These are phyloP conservation scores for Mycena pura DNA, from an alignment of 768 basidiomycete genomes.

Conservation along the genomic window DNA sequence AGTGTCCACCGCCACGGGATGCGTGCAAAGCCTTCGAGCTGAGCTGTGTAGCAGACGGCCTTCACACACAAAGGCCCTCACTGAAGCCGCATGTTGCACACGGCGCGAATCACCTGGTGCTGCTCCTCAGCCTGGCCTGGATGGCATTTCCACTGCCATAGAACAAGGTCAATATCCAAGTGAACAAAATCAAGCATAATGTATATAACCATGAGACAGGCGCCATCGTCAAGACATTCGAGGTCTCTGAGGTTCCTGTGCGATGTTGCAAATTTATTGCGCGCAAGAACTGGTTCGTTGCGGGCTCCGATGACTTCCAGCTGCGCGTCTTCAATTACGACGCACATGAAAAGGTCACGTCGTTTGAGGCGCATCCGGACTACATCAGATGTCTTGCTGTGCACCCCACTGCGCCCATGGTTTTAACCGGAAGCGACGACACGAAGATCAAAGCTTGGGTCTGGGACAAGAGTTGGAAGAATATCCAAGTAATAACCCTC, in stretches of 20 bases:
- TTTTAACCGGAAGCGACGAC: conserved; percentile 96
- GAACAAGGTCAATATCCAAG: too few relatives aligned
- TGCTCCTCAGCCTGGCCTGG: conserved; percentile 74
- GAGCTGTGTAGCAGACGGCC: too few relatives aligned
- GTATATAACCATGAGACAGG: conserved; percentile 97
- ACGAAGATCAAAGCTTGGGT: conserved; percentile 99
- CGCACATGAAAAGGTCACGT: conserved; percentile 93
- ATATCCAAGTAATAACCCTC: conserved; percentile 75
- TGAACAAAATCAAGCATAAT: too few relatives aligned
- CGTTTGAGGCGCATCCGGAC: conserved; percentile 98
- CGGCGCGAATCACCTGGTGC: too few relatives aligned
- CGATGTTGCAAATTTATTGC: conserved; percentile 95
- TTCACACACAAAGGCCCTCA: too few relatives aligned
- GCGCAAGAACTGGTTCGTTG: conserved; percentile 97
- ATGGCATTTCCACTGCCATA: conserved; percentile 96
- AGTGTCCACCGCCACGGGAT: too few relatives aligned
- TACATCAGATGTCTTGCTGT: conserved; percentile 97
- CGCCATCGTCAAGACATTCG: conserved; percentile 92
- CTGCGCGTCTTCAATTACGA: conserved; percentile 99
- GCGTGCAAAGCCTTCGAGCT: too few relatives aligned
- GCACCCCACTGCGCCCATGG: conserved; percentile 90
- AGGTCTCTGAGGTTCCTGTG: conserved; percentile 96
- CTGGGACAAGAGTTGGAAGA: conserved; percentile 99
- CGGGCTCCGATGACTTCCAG: conserved; percentile 88
- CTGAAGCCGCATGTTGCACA: too few relatives aligned